These are phyloP conservation scores for Myxozyma sirexii DNA, from an alignment of 805 yeast genomes.

Conservation along the genomic window DNA sequence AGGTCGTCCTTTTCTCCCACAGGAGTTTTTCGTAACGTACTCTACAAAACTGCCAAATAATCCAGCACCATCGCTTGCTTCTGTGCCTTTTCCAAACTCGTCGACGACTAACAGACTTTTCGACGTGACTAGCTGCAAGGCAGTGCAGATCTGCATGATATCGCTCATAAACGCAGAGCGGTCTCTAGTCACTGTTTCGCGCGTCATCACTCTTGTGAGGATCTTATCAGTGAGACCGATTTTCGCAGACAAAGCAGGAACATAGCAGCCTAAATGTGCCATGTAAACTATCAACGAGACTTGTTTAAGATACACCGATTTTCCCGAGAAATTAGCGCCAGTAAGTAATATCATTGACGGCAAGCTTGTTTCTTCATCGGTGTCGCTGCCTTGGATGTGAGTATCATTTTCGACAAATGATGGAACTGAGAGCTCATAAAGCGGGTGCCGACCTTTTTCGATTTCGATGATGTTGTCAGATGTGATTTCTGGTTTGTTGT, in stretches of 20 bases:
- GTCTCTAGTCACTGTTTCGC: constrained; percentile 47
- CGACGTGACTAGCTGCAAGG: constrained; percentile 46
- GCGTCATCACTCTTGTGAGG: constrained; percentile 50
- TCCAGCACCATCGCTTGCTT: constrained; percentile 47
- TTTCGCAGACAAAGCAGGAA: constrained; percentile 53
- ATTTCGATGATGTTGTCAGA: constrained; percentile 41
- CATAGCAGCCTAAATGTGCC: constrained; percentile 58
- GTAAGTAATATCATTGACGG: constrained; percentile 45
- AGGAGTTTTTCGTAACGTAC: constrained; percentile 25
- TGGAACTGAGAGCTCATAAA: constrained; percentile 48
- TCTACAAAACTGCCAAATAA: constrained; percentile 48
- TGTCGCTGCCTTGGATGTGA: constrained; percentile 37
- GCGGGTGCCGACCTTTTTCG: constrained; percentile 49
- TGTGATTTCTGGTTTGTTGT: constrained; percentile 44
- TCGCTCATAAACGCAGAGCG: constrained; percentile 58
- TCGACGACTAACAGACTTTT: constrained; percentile 53
- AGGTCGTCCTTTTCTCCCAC: constrained; percentile 32
- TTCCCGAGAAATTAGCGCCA: constrained; percentile 58
- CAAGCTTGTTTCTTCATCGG: constrained; percentile 37
- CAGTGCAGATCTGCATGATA: constrained; percentile 49
- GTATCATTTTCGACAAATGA: constrained; percentile 52
- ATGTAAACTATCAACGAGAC: constrained; percentile 53
- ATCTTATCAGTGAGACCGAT: constrained; percentile 54
- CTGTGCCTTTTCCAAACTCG: constrained; percentile 60
- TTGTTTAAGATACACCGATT: constrained; percentile 54